Conservation (phyloP, 352 stramenopile species). For the Phytopythium delawarense region DNA sequence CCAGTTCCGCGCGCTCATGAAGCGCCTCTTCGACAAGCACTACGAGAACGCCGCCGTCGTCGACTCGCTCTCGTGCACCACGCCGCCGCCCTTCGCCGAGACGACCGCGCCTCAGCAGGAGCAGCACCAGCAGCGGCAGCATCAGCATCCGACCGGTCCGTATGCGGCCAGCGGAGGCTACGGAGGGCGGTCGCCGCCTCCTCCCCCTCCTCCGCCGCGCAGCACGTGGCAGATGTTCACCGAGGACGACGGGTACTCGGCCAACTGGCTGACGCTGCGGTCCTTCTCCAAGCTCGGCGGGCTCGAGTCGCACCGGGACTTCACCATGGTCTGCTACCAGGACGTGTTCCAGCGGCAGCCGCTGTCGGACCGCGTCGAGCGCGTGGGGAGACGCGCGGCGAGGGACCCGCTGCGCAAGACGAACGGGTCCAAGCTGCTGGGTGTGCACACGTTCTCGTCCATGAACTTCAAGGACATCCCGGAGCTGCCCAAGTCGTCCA, state of each 20-base stretch:
- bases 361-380: constrained; percentile 20
- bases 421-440: constrained; percentile 26
- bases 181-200: not conserved
- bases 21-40: constrained; percentile 49
- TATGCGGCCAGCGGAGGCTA: not conserved
- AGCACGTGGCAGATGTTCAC: constrained; percentile 29
- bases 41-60: constrained; percentile 38
- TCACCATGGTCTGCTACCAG: constrained; percentile 63
- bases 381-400: constrained; percentile 18
- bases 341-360: constrained; percentile 45
- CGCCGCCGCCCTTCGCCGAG: constrained; percentile 26
- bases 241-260: constrained; percentile 51
- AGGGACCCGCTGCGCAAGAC: constrained; percentile 15
- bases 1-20: constrained; percentile 38
- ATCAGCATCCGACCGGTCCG: not conserved
- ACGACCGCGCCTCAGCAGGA: not conserved
- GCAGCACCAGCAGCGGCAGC: too few relatives aligned
- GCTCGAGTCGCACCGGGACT: constrained; percentile 38
- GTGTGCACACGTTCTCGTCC: constrained; percentile 50
- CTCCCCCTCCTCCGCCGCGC: not conserved
- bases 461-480: constrained; percentile 69
- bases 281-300: constrained; percentile 25
- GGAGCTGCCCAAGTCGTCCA: constrained; percentile 34
- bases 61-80: constrained; percentile 43
- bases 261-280: constrained; percentile 51